Percentiles rank a stretch among this genome's conserved stretches.
Conservation (phyloP, 768 basidiomycete genomes). For the Russula sp. region DNA sequence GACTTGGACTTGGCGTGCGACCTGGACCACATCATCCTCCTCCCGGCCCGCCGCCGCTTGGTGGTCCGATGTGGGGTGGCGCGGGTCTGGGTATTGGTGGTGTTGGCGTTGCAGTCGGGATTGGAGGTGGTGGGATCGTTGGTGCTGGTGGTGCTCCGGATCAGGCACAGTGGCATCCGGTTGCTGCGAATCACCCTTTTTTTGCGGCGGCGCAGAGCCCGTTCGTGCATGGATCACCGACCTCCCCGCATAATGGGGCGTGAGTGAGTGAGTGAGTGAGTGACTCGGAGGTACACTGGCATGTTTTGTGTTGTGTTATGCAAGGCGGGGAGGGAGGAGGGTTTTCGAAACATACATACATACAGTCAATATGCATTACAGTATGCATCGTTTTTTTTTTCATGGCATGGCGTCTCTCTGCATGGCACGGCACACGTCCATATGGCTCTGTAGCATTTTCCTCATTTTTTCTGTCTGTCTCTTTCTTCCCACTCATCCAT, state of each 20-base stretch:
- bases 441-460: conserved; percentile 19
- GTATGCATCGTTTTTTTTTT: background rate
- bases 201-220: conserved; percentile 29
- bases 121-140: background rate
- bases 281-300: no score
- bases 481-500: background rate
- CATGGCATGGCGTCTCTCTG: conserved; percentile 13
- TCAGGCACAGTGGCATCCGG: conserved; percentile 23
- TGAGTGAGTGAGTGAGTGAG: background rate
- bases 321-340: background rate
- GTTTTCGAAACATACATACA: conserved; percentile 7
- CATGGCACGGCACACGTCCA: conserved; percentile 5
- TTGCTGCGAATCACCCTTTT: conserved; percentile 17
- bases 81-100: conserved; percentile 21
- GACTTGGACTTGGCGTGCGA: conserved; percentile 19
- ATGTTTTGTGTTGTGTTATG: no score
- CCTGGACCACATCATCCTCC: conserved; percentile 19
- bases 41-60: conserved; percentile 16
- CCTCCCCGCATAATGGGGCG: conserved; percentile 30
- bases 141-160: conserved; percentile 18
- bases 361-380: background rate
- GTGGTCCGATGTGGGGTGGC: conserved; percentile 23
- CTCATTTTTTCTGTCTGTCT: background rate
- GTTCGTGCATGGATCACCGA: conserved; percentile 29
- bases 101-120: conserved; percentile 16